These are phyloP conservation scores for Elsinoe necatrix DNA, from an alignment of 2,329 filamentous ascomycete genomes.

Conservation along the genomic window DNA sequence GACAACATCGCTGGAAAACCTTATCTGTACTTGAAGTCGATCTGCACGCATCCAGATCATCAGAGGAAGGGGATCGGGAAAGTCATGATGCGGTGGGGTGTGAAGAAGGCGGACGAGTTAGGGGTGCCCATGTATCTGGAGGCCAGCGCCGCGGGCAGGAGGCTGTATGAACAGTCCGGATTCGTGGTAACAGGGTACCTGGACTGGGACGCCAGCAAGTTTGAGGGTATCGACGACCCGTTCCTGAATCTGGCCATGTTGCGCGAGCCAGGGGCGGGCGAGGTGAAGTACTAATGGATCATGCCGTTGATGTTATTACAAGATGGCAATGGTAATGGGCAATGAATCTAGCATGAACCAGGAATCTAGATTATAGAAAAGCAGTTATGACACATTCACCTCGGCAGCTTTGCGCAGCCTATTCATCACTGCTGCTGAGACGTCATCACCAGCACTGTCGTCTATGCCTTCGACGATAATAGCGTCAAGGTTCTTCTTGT, in stretches of 20 bases:
- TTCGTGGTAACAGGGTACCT: conserved; percentile 22
- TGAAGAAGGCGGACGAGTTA: conserved; percentile 30
- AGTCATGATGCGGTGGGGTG: conserved; percentile 30
- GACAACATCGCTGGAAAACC: conserved; percentile 17
- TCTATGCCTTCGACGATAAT: conserved; percentile 86
- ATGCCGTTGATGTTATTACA: background rate
- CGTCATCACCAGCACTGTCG: conserved; percentile 59
- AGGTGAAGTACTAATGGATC: background rate
- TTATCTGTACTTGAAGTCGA: conserved; percentile 18
- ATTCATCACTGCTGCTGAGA: conserved; percentile 62
- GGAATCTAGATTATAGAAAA: background rate
- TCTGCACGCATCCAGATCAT: conserved; percentile 30
- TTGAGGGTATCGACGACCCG: conserved; percentile 16
- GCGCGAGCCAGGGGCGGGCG: conserved; percentile 15
- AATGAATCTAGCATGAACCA: background rate
- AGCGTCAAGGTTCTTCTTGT: conserved; percentile 65
- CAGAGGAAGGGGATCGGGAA: conserved; percentile 31
- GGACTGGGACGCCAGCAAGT: conserved; percentile 19
- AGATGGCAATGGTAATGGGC: background rate
- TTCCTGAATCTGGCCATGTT: conserved; percentile 22
- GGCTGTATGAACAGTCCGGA: conserved; percentile 32
- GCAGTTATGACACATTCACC: conserved; percentile 21
- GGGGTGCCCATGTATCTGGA: conserved; percentile 31
- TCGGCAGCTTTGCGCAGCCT: conserved; percentile 42
- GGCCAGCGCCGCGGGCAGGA: conserved; percentile 25